Conservation (phyloP, 108 stramenopile genomes). For the Pseudonitzschia multiseries region DNA sequence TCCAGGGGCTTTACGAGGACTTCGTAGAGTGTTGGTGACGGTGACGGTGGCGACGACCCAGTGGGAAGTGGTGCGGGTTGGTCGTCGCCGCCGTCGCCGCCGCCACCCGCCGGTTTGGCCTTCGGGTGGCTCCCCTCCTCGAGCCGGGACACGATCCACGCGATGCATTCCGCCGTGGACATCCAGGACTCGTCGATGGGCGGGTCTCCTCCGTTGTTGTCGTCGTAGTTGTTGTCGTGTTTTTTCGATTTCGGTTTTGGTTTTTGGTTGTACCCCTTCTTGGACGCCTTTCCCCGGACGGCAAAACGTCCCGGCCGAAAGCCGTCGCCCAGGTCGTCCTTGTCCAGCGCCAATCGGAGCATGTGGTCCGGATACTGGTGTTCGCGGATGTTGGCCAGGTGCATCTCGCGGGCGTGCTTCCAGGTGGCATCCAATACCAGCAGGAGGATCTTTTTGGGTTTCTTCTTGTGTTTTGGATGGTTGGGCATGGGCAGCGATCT, state of each 20-base stretch:
- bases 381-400: slow-evolving; percentile 38
- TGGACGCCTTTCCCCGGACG: slow-evolving; percentile 4
- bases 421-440: slow-evolving; percentile 80
- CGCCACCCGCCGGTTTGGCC: background rate
- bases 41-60: background rate
- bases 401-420: slow-evolving; percentile 83
- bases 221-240: slow-evolving; percentile 24
- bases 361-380: slow-evolving; percentile 52
- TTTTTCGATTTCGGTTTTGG: background rate
- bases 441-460: slow-evolving; percentile 36
- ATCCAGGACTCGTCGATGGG: slow-evolving; percentile 23
- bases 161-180: slow-evolving; percentile 76
- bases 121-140: no score
- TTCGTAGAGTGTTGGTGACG: slow-evolving; percentile 38
- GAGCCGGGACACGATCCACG: slow-evolving; percentile 54
- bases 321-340: background rate
- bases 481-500: no score
- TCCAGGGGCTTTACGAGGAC: slow-evolving; percentile 65
- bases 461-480: background rate
- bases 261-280: background rate
- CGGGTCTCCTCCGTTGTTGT: background rate
- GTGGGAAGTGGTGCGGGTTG: no score
- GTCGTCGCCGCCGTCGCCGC: background rate
- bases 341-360: slow-evolving; percentile 36
- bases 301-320: slow-evolving; percentile 22